These are phyloP conservation scores for Cicer bijugum DNA, from an alignment of 306 rosid species.

Conservation along the genomic window DNA sequence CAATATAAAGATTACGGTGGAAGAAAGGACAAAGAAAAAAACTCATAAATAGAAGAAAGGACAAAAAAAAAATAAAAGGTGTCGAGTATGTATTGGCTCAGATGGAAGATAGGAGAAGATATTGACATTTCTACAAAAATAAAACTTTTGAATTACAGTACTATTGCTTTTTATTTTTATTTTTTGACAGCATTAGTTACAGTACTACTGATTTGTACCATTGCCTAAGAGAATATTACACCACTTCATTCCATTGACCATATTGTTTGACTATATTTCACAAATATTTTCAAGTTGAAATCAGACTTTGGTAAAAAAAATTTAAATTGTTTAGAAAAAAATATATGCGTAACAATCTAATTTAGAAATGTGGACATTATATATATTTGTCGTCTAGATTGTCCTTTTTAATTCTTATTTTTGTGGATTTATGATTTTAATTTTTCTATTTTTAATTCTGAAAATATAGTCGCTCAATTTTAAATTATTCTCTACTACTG, in stretches of 20 bases:
- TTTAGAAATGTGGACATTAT: too few relatives aligned
- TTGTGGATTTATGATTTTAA: too few relatives aligned
- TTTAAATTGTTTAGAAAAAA: too few relatives aligned
- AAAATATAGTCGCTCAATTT: too few relatives aligned
- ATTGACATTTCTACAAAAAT: background rate
- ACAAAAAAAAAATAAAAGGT: background rate
- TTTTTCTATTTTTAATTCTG: too few relatives aligned
- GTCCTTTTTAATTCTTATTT: too few relatives aligned
- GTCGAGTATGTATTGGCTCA: conserved; percentile 1
- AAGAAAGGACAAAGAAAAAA: background rate
- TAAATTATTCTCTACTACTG: too few relatives aligned
- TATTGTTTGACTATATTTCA: background rate
- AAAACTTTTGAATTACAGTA: background rate
- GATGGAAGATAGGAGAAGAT: background rate
- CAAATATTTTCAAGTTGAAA: too few relatives aligned
- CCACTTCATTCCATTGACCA: background rate
- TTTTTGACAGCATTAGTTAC: background rate
- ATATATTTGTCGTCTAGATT: too few relatives aligned
- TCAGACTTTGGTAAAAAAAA: too few relatives aligned
- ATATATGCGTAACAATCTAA: too few relatives aligned
- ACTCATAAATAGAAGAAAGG: background rate
- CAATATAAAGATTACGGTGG: background rate
- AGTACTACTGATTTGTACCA: background rate
- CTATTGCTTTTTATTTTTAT: background rate
- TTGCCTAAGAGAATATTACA: background rate